phyloP scores from a whole-genome alignment of 2,329 filamentous ascomycete genomes.

The Chalara sp. region DNA sequence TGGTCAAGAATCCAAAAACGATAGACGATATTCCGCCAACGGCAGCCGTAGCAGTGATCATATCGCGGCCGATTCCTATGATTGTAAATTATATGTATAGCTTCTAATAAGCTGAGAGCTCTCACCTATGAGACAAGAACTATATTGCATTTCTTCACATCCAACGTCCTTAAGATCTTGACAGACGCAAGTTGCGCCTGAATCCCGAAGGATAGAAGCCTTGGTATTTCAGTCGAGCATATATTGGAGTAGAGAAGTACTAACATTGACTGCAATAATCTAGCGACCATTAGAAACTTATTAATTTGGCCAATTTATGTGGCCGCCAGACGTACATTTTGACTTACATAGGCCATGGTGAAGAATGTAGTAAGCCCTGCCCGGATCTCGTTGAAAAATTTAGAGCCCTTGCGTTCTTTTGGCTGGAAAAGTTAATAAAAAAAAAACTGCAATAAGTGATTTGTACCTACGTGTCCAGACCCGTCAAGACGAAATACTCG shows the following conservation, averaged over 20 bases:
- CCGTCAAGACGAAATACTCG: constrained; percentile 60
- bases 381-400: constrained; percentile 70
- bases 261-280: constrained; percentile 59
- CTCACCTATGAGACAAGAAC: background rate
- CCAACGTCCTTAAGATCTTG: constrained; percentile 22
- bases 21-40: constrained; percentile 70
- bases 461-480: constrained; percentile 54
- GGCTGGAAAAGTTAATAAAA: constrained; percentile 37
- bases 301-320: no score
- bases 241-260: constrained; percentile 11
- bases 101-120: background rate
- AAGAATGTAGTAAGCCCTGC: constrained; percentile 76
- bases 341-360: constrained; percentile 70
- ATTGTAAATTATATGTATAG: constrained; percentile 3
- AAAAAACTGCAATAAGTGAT: background rate
- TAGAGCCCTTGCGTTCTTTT: constrained; percentile 59
- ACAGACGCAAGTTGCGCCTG: constrained; percentile 69
- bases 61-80: constrained; percentile 61
- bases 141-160: no score
- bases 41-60: constrained; percentile 79
- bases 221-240: constrained; percentile 34
- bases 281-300: no score
- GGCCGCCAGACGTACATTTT: no score
- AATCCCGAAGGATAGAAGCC: constrained; percentile 65
- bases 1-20: constrained; percentile 73